A percentile compares a stretch with the other conserved stretches of the same genome.
Evolutionary conservation across 441 rosid genomes (phyloP).

Genomic region (Pelargonium australe): DNA sequence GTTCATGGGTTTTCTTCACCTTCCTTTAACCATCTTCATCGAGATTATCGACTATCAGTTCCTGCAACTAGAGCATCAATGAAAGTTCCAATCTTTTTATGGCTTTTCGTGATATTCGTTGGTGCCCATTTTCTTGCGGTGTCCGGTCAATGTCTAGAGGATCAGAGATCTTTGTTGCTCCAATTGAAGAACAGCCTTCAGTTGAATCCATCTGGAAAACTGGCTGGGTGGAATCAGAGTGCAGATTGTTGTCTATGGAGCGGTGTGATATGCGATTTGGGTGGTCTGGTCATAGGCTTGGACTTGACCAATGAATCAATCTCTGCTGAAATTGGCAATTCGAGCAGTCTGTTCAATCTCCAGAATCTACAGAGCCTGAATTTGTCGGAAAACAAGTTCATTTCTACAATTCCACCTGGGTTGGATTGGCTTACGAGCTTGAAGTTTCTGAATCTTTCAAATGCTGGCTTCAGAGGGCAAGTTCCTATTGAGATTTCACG

Average conservation of each 20-base stretch:
- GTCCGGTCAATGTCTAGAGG: constrained; percentile 27
- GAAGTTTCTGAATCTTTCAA: constrained; percentile 30
- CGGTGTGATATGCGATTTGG: constrained; percentile 31
- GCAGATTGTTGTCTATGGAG: constrained; percentile 34
- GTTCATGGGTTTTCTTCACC: neutral
- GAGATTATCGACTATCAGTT: neutral
- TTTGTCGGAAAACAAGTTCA: constrained; percentile 32
- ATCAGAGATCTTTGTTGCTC: constrained; percentile 34
- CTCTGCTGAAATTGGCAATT: constrained; percentile 17
- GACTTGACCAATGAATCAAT: constrained; percentile 34
- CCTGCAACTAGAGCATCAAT: constrained; percentile 15
- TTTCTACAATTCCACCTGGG: constrained; percentile 13
- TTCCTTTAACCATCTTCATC: neutral
- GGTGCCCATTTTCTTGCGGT: constrained; percentile 10
- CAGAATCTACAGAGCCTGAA: constrained; percentile 30
- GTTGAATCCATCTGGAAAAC: constrained; percentile 17
- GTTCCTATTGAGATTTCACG: constrained; percentile 26
- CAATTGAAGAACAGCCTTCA: constrained; percentile 23
- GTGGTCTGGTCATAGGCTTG: constrained; percentile 27
- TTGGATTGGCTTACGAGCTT: constrained; percentile 23
- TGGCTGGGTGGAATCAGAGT: constrained; percentile 25
- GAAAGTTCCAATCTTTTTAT: constrained; percentile 24
- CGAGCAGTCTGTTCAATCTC: constrained; percentile 25
- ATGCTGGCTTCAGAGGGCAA: constrained; percentile 34
- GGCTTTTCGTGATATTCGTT: constrained; percentile 21